phyloP scores from a whole-genome alignment of 306 rosid genomes.

The Alnus glutinosa region DNA sequence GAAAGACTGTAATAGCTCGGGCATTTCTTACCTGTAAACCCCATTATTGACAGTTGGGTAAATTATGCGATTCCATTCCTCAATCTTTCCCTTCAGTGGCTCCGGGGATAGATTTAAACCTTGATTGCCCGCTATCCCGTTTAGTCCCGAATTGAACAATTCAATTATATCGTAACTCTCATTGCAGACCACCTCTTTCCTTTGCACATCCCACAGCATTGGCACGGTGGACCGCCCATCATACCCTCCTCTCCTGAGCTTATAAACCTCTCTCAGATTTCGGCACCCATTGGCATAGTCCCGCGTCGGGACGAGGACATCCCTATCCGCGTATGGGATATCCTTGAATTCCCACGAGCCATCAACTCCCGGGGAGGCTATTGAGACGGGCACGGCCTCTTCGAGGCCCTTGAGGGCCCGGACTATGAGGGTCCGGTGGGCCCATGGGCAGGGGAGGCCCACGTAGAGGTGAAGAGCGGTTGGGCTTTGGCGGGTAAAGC shows the following conservation, averaged over 20 bases:
- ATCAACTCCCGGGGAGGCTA: too few species aligned
- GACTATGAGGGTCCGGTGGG: slow-evolving; percentile 86
- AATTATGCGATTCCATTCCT: slow-evolving; percentile 71
- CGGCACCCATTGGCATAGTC: slow-evolving; percentile 61
- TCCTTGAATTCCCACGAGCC: too few species aligned
- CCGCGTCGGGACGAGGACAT: slow-evolving; percentile 41
- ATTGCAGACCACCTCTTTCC: slow-evolving; percentile 66
- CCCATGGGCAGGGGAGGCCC: slow-evolving; percentile 95
- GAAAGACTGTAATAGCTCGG: too few species aligned
- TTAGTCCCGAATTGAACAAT: slow-evolving; percentile 67
- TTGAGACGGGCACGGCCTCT: too few species aligned
- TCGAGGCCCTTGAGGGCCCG: slow-evolving; percentile 83
- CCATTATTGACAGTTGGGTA: slow-evolving; percentile 89
- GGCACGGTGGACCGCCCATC: slow-evolving; percentile 81
- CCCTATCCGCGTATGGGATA: not conserved
- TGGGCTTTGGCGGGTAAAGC: slow-evolving; percentile 23
- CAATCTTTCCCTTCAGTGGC: slow-evolving; percentile 56
- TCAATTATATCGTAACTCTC: slow-evolving; percentile 80
- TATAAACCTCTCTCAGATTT: slow-evolving; percentile 71
- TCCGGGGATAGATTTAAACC: slow-evolving; percentile 70
- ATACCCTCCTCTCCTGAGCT: slow-evolving; percentile 60
- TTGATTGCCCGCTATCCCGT: slow-evolving; percentile 57
- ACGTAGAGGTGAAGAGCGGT: slow-evolving; percentile 67
- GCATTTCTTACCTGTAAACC: slow-evolving; percentile 61
- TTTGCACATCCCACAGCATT: slow-evolving; percentile 64